phyloP scores from a whole-genome alignment of 805 yeast genomes.

The Metschnikowia matae region DNA sequence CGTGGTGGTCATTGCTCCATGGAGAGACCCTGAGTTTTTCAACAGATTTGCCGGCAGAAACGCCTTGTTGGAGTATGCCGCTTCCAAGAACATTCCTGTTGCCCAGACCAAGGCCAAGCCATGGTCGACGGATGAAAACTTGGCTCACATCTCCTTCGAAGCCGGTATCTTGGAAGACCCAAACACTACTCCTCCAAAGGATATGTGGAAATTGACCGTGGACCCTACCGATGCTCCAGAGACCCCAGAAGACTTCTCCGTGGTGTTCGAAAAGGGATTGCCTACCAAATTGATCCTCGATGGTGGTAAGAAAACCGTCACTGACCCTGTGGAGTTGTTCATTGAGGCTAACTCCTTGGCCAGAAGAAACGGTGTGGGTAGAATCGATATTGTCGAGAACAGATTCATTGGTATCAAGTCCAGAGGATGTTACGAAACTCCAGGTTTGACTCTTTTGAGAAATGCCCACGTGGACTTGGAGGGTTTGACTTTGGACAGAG shows the following conservation, averaged over 20 bases:
- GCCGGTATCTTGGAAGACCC: constrained; percentile 99
- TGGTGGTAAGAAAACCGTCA: constrained; percentile 54
- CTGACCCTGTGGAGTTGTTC: constrained; percentile 91
- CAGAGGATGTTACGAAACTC: constrained; percentile 99
- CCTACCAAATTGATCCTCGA: constrained; percentile 78
- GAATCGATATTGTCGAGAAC: constrained; percentile 98
- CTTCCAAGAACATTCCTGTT: constrained; percentile 86
- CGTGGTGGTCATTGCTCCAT: constrained; percentile 94
- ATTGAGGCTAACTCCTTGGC: constrained; percentile 90
- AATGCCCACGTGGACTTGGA: constrained; percentile 92
- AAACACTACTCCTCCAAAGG: constrained; percentile 97
- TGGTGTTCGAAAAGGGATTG: constrained; percentile 79
- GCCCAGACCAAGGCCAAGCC: constrained; percentile 98
- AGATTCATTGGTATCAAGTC: constrained; percentile 98
- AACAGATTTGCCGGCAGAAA: constrained; percentile 97
- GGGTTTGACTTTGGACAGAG: constrained; percentile 95
- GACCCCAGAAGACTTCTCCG: constrained; percentile 81
- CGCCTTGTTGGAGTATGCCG: constrained; percentile 92
- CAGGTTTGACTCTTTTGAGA: constrained; percentile 94
- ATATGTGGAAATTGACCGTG: constrained; percentile 98
- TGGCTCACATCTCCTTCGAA: constrained; percentile 98
- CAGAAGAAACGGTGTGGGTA: constrained; percentile 99
- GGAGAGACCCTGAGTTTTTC: constrained; percentile 96
- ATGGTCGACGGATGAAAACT: constrained; percentile 99
- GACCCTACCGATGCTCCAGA: constrained; percentile 96